phyloP scores from a whole-genome alignment of 2,329 filamentous ascomycete genomes.

The Fusarium buharicum region DNA sequence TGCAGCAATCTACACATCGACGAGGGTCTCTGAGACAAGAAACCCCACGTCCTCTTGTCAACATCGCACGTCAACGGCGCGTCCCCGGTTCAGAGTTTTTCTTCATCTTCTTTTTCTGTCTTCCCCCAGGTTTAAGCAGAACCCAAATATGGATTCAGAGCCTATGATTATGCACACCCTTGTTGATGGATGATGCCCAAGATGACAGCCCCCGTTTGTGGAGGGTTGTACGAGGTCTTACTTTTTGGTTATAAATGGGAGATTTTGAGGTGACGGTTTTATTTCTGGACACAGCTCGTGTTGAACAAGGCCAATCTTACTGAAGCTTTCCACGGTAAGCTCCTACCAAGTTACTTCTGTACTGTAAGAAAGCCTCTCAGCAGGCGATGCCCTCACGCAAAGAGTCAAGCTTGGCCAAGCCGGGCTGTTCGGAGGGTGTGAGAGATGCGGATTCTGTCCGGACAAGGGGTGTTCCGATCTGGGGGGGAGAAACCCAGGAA shows the following conservation, averaged over 20 bases:
- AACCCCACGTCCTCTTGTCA: constrained; percentile 32
- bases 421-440: constrained; percentile 15
- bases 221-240: constrained; percentile 1
- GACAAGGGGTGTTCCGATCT: constrained; percentile 25
- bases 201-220: constrained; percentile 14
- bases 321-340: constrained; percentile 16
- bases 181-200: constrained; percentile 23
- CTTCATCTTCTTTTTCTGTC: constrained; percentile 6
- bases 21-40: constrained; percentile 6
- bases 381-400: neutral
- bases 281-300: constrained; percentile 1
- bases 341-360: neutral
- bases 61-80: constrained; percentile 41
- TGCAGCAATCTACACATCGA: constrained; percentile 6
- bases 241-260: neutral
- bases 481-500: constrained; percentile 26
- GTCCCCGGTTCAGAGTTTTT: constrained; percentile 17
- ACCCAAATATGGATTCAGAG: constrained; percentile 16
- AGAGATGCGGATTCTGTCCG: constrained; percentile 35
- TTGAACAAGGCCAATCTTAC: neutral
- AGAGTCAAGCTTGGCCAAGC: neutral
- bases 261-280: constrained; percentile 4
- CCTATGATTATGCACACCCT: constrained; percentile 9
- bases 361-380: constrained; percentile 8
- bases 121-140: constrained; percentile 14